These are phyloP conservation scores for Colletotrichum costaricense DNA, from an alignment of 2,329 filamentous ascomycete genomes.

Conservation along the genomic window DNA sequence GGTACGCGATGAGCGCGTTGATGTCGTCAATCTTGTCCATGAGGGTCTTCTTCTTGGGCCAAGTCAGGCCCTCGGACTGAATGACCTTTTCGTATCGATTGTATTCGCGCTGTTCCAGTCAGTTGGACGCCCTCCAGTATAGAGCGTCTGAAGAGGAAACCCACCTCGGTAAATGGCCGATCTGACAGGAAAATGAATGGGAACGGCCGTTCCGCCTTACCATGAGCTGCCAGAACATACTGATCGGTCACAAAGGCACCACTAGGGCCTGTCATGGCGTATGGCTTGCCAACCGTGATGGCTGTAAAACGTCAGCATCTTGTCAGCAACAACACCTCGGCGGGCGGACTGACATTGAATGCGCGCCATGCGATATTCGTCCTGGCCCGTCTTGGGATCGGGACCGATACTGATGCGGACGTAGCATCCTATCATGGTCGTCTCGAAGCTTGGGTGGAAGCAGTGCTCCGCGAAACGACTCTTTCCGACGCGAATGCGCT, in stretches of 20 bases:
- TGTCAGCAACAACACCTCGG: neutral
- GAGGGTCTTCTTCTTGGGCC: conserved; percentile 80
- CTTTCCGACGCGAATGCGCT: conserved; percentile 85
- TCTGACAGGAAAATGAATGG: conserved; percentile 94
- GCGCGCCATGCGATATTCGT: conserved; percentile 87
- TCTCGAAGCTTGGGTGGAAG: conserved; percentile 91
- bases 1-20: conserved; percentile 80
- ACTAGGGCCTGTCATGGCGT: conserved; percentile 83
- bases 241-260: conserved; percentile 86
- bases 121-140: conserved; percentile 8
- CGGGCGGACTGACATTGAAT: conserved; percentile 76
- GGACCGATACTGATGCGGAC: conserved; percentile 86
- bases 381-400: conserved; percentile 76
- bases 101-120: conserved; percentile 73
- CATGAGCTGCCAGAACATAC: conserved; percentile 84
- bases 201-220: conserved; percentile 85
- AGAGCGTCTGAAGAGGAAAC: conserved; percentile 38
- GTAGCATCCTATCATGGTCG: conserved; percentile 85
- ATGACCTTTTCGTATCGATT: conserved; percentile 83
- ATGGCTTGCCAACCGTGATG: conserved; percentile 83
- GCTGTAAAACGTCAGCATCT: conserved; percentile 59
- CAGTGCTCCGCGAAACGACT: conserved; percentile 90
- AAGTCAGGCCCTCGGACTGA: conserved; percentile 74
- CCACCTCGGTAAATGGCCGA: conserved; percentile 82
- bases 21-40: conserved; percentile 83